A percentile compares a stretch with the other conserved stretches of the same genome.
Conservation (phyloP, 441 rosid genomes). For the Mallotus japonicus region DNA sequence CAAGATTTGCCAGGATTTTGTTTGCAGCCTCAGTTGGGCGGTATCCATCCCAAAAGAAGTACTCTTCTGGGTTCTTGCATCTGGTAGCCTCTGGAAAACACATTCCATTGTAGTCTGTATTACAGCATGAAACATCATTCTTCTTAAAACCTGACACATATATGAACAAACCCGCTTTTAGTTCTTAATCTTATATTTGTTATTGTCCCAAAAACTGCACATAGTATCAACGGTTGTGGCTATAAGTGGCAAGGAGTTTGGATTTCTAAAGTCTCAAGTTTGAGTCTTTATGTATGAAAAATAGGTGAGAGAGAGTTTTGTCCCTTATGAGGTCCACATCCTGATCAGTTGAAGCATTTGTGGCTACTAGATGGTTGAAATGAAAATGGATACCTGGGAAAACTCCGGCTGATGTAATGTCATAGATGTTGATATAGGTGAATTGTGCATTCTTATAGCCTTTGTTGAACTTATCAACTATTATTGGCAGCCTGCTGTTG, state of each 20-base stretch:
- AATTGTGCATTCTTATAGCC: not conserved
- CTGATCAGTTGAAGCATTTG: too few species aligned
- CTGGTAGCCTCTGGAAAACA: not conserved
- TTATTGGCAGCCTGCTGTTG: not conserved
- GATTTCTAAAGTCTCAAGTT: too few species aligned
- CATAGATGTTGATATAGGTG: slow-evolving; percentile 7
- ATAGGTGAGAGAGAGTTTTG: too few species aligned
- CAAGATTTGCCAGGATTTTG: not conserved
- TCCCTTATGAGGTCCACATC: too few species aligned
- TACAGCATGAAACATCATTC: not conserved
- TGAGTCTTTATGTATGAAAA: too few species aligned
- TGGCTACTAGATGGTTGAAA: not conserved
- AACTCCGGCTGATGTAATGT: not conserved
- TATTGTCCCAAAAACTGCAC: too few species aligned
- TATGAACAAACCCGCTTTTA: not conserved
- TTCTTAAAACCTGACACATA: slow-evolving; percentile 9
- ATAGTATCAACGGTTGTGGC: too few species aligned
- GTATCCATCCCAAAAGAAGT: slow-evolving; percentile 18
- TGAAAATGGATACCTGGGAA: not conserved
- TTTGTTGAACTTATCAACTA: slow-evolving; percentile 11
- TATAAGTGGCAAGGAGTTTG: too few species aligned
- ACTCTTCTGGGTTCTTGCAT: not conserved
- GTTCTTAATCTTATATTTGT: too few species aligned
- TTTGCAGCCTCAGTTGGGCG: slow-evolving; percentile 19
- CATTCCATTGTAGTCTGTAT: slow-evolving; percentile 12